Conservation (phyloP, 768 basidiomycete genomes). For the Boletellus sp. region DNA sequence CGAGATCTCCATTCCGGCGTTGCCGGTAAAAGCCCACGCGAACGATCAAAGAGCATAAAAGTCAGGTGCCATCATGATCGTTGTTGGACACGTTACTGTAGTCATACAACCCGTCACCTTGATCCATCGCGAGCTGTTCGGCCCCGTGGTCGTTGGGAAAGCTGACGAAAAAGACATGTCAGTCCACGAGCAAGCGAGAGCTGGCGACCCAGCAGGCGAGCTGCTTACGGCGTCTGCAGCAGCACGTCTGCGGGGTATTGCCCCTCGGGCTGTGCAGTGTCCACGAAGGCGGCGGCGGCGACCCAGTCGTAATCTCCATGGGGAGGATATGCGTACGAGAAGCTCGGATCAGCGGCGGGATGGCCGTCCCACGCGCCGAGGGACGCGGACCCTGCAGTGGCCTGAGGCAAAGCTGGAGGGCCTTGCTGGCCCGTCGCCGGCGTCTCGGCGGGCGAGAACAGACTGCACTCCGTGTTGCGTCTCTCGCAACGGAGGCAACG, state of each 20-base stretch:
- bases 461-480: constrained; percentile 10
- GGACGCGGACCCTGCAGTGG: not conserved
- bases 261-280: not conserved
- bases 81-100: constrained; percentile 9
- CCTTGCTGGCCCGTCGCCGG: constrained; percentile 4
- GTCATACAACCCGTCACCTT: constrained; percentile 6
- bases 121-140: constrained; percentile 9
- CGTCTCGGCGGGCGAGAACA: constrained; percentile 10
- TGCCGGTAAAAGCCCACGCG: constrained; percentile 2
- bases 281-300: not conserved
- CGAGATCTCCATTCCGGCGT: not conserved
- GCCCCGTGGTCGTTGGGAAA: constrained; percentile 3
- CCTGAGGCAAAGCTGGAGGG: not conserved
- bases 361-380: constrained; percentile 7
- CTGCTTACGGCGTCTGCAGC: constrained; percentile 10
- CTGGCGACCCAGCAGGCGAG: not conserved
- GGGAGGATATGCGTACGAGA: not conserved
- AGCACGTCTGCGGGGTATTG: constrained; percentile 6
- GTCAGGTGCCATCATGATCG: constrained; percentile 9
- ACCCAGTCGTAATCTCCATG: not conserved
- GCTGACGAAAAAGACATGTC: constrained; percentile 1
- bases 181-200: constrained; percentile 2
- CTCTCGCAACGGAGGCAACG: constrained; percentile 18
- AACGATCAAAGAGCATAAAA: not conserved
- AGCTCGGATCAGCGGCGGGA: not conserved